A percentile compares a stretch with the other conserved stretches of the same genome.
phyloP scores from a whole-genome alignment of 1,284 basidiomycete genomes.

The Puccinia novopanici region DNA sequence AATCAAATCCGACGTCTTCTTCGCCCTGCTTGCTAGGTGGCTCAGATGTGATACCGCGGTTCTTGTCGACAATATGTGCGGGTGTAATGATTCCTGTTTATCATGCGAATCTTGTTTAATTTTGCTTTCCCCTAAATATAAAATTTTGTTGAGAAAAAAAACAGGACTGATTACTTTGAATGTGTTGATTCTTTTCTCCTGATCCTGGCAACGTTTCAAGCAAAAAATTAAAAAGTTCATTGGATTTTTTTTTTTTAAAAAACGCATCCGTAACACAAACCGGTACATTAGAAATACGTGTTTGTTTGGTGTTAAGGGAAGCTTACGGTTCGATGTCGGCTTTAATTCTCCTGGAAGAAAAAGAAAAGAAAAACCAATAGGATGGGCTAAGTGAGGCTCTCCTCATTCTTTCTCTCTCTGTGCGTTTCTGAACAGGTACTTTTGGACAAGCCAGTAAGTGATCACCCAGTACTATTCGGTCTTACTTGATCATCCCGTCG shows the following conservation, averaged over 20 bases:
- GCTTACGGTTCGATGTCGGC: slow-evolving; percentile 20
- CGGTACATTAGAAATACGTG: background rate
- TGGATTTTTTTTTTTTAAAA: no score
- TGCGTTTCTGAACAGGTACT: background rate
- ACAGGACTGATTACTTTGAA: slow-evolving; percentile 6
- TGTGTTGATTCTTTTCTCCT: slow-evolving; percentile 4
- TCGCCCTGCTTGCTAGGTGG: background rate
- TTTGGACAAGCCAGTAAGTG: background rate
- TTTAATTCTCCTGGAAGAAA: slow-evolving; percentile 10
- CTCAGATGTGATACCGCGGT: slow-evolving; percentile 30
- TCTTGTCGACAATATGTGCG: slow-evolving; percentile 19
- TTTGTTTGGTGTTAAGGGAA: background rate
- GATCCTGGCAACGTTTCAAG: background rate
- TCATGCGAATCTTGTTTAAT: background rate
- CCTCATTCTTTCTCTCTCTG: background rate
- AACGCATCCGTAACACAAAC: background rate
- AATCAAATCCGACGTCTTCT: slow-evolving; percentile 17
- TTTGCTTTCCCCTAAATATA: background rate
- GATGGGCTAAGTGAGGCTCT: background rate
- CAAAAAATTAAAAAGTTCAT: no score
- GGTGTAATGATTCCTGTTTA: slow-evolving; percentile 28
- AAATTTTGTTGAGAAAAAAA: background rate
- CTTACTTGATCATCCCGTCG: slow-evolving; percentile 28
- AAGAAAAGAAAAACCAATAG: background rate
- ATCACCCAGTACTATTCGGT: background rate